Evolutionary conservation across 2,329 filamentous ascomycete species (phyloP).

Genomic region (Fusarium nygamai): DNA sequence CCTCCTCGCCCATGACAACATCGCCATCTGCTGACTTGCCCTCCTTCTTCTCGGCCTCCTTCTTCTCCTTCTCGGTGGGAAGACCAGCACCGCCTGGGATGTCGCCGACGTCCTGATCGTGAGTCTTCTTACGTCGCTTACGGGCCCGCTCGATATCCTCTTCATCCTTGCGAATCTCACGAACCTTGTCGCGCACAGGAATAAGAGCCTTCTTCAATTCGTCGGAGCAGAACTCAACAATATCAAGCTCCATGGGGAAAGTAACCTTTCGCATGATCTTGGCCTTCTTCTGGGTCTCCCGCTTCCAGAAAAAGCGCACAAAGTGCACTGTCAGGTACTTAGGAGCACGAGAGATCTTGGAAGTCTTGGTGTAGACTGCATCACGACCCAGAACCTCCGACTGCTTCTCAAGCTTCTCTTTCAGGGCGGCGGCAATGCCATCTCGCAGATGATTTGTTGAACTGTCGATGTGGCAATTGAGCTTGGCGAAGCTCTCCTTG

Average conservation of each 20-base stretch:
- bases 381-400: constrained; percentile 82
- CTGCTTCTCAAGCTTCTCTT: constrained; percentile 90
- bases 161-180: constrained; percentile 94
- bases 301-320: constrained; percentile 98
- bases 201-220: constrained; percentile 83
- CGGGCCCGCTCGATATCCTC: constrained; percentile 90
- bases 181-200: constrained; percentile 95
- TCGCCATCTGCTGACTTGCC: constrained; percentile 68
- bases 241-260: constrained; percentile 92
- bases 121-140: constrained; percentile 84
- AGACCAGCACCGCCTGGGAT: constrained; percentile 58
- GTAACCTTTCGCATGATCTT: constrained; percentile 99
- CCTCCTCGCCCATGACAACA: constrained; percentile 68
- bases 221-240: constrained; percentile 95
- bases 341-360: constrained; percentile 87
- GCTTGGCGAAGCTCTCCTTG: constrained; percentile 85
- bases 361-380: constrained; percentile 87
- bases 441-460: constrained; percentile 91
- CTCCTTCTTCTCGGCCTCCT: constrained; percentile 61
- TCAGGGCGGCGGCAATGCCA: constrained; percentile 82
- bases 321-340: constrained; percentile 98
- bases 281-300: constrained; percentile 95
- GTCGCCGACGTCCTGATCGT: constrained; percentile 58
- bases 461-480: constrained; percentile 93
- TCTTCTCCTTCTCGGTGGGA: constrained; percentile 61